Evolutionary conservation across 192 early-diverging fungal genomes (phyloP).

Genomic region (Umbelopsis sp.): DNA sequence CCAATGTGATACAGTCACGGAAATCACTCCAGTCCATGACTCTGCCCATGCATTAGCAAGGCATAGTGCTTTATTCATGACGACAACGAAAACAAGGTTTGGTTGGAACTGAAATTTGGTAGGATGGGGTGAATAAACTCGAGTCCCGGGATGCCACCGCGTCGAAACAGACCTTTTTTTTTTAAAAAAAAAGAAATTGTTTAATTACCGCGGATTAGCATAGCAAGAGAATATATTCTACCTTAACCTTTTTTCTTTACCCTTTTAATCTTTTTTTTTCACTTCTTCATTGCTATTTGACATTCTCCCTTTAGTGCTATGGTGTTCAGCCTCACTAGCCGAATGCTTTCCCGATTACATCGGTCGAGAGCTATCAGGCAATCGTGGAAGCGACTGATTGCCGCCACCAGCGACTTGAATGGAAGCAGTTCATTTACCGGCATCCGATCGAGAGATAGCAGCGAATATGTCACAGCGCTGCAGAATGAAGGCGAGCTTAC

Average conservation of each 20-base stretch:
- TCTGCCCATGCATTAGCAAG: background rate
- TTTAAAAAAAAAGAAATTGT: background rate
- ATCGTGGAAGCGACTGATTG: constrained; percentile 19
- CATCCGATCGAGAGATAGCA: background rate
- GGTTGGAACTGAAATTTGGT: constrained; percentile 13
- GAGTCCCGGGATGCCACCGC: constrained; percentile 13
- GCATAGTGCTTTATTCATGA: background rate
- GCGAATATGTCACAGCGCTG: background rate
- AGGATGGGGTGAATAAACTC: background rate
- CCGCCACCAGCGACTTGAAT: constrained; percentile 4
- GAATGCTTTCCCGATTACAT: constrained; percentile 1
- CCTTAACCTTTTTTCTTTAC: background rate
- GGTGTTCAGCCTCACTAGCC: constrained; percentile 7
- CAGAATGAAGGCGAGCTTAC: constrained; percentile 37
- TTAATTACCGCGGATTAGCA: constrained; percentile 1
- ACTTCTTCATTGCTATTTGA: background rate
- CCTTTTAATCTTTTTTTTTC: background rate
- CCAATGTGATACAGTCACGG: too few relatives aligned
- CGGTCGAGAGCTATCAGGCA: constrained; percentile 7
- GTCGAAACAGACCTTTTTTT: constrained; percentile 2
- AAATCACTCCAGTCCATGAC: too few relatives aligned
- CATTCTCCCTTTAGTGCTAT: background rate
- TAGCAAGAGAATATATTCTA: constrained; percentile 4
- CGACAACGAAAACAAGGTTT: background rate
- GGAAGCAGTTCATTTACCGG: background rate